Percentiles rank a stretch among this genome's conserved stretches.
These are phyloP conservation scores for Aspergillus ustus DNA, from an alignment of 2,329 filamentous ascomycete genomes.

Conservation along the genomic window DNA sequence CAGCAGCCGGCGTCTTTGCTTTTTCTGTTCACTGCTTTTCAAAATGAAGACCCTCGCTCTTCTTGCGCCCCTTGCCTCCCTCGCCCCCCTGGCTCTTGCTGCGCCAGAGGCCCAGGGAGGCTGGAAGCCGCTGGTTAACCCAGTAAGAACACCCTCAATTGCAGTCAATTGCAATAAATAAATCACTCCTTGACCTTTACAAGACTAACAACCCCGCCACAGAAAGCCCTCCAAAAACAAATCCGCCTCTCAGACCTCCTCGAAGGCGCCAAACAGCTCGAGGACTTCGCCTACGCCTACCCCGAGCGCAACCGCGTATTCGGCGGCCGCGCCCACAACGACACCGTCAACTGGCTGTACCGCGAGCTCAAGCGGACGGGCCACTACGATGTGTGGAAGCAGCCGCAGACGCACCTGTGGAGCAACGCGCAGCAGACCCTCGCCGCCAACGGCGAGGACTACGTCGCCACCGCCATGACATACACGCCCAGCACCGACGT, in stretches of 20 bases:
- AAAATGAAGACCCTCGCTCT: conserved; percentile 19
- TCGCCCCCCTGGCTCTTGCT: conserved; percentile 11
- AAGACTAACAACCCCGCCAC: not conserved
- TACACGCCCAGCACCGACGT: conserved; percentile 60
- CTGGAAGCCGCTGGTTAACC: conserved; percentile 14
- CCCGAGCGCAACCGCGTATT: conserved; percentile 37
- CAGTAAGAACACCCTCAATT: conserved; percentile 1
- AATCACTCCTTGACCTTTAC: no score
- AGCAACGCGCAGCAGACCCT: conserved; percentile 64
- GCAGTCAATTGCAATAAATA: no score
- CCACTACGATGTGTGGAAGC: conserved; percentile 49
- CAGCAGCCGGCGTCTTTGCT: not conserved
- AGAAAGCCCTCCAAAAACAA: conserved; percentile 4
- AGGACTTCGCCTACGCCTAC: conserved; percentile 35
- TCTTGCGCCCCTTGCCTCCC: conserved; percentile 15
- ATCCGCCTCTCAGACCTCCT: conserved; percentile 64
- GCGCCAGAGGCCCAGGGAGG: not conserved
- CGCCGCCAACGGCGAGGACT: conserved; percentile 59
- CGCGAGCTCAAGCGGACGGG: conserved; percentile 53
- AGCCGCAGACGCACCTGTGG: conserved; percentile 65
- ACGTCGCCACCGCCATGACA: conserved; percentile 62
- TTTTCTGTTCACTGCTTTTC: not conserved
- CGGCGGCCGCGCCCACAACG: conserved; percentile 60
- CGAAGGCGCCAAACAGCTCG: conserved; percentile 62
- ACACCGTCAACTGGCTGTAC: conserved; percentile 67